Evolutionary conservation across 108 stramenopile species (phyloP).

Genomic region (Skeletonema grethae): DNA sequence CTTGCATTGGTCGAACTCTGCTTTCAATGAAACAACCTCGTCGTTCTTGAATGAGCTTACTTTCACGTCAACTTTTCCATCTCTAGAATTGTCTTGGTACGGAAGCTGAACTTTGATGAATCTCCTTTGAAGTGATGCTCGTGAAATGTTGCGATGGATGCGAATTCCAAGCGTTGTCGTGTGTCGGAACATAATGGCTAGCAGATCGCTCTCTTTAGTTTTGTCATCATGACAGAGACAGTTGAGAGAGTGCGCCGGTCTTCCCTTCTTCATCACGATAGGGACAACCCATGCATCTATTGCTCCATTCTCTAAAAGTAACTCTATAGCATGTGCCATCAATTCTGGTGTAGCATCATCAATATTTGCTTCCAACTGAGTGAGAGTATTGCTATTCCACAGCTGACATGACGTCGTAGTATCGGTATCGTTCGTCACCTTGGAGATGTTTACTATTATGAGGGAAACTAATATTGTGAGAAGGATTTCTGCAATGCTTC

Average conservation of each 20-base stretch:
- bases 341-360: constrained; percentile 92
- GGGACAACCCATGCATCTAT: constrained; percentile 88
- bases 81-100: constrained; percentile 43
- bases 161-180: constrained; percentile 91
- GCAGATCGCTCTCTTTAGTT: constrained; percentile 28
- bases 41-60: constrained; percentile 66
- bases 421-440: not conserved
- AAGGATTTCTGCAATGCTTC: not conserved
- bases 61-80: constrained; percentile 75
- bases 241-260: constrained; percentile 82
- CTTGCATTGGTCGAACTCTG: constrained; percentile 93
- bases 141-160: constrained; percentile 60
- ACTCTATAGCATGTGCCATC: constrained; percentile 71
- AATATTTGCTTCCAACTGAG: constrained; percentile 82
- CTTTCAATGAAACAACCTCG: constrained; percentile 73
- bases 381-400: constrained; percentile 62
- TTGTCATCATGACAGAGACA: constrained; percentile 61
- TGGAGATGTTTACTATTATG: not conserved
- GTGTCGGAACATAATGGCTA: constrained; percentile 79
- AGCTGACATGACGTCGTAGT: constrained; percentile 7
- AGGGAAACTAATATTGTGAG: not conserved
- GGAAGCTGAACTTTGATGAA: constrained; percentile 61
- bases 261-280: constrained; percentile 96
- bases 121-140: constrained; percentile 72
- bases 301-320: constrained; percentile 70